A percentile compares a stretch with the other conserved stretches of the same genome.
phyloP scores from a whole-genome alignment of 2,329 filamentous ascomycete species.

The Pyrenophora seminiperda region DNA sequence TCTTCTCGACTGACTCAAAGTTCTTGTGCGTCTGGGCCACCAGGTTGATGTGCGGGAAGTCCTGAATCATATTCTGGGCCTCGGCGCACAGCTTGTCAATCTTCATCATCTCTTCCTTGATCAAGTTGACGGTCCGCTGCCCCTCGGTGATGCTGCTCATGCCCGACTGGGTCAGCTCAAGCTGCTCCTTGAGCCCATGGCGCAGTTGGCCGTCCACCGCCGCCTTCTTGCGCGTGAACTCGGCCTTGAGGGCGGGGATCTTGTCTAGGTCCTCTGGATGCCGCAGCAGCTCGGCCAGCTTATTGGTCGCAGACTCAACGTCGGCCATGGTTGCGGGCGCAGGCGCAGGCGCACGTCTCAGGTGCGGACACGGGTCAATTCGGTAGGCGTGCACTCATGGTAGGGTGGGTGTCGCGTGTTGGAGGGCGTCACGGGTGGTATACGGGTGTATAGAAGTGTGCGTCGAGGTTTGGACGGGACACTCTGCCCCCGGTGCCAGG shows the following conservation, averaged over 20 bases:
- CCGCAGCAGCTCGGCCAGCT: slow-evolving; percentile 89
- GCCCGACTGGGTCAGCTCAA: slow-evolving; percentile 91
- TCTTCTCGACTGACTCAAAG: slow-evolving; percentile 90
- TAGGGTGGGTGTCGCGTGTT: slow-evolving; percentile 11
- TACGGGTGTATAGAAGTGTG: not conserved
- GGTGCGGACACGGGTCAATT: slow-evolving; percentile 4
- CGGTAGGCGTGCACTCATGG: slow-evolving; percentile 22
- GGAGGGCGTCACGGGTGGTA: slow-evolving; percentile 4
- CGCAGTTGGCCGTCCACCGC: slow-evolving; percentile 90
- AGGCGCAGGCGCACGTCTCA: too few relatives aligned
- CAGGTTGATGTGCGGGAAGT: slow-evolving; percentile 91
- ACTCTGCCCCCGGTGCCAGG: too few relatives aligned
- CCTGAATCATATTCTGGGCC: slow-evolving; percentile 94
- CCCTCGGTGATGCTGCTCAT: slow-evolving; percentile 88
- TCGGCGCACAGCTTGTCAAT: slow-evolving; percentile 98
- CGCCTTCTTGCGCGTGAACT: slow-evolving; percentile 92
- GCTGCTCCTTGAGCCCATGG: slow-evolving; percentile 84
- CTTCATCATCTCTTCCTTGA: slow-evolving; percentile 98
- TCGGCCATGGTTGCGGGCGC: slow-evolving; percentile 61
- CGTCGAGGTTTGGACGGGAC: not conserved
- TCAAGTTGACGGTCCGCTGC: slow-evolving; percentile 86
- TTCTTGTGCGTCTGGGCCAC: slow-evolving; percentile 95
- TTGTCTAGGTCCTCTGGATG: slow-evolving; percentile 98
- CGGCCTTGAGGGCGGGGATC: slow-evolving; percentile 83
- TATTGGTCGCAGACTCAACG: slow-evolving; percentile 65